Conservation (phyloP, 768 basidiomycete species). For the Rubroboletus satanas region DNA sequence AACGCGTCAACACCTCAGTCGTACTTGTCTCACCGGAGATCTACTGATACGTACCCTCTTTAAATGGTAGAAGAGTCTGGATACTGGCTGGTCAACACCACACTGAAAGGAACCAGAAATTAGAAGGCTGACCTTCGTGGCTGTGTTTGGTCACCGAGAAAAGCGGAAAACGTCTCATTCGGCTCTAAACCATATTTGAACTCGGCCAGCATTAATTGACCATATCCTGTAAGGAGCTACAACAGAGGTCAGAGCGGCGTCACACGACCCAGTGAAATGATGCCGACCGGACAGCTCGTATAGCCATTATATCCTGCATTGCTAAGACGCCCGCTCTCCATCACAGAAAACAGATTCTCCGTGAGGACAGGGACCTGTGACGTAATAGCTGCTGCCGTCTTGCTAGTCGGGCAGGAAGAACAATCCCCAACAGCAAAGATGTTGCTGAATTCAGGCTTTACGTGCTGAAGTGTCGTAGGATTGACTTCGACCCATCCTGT, state of each 20-base stretch:
- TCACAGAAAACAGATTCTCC: constrained; percentile 77
- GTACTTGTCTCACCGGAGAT: neutral
- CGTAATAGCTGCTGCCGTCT: constrained; percentile 93
- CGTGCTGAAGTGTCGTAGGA: constrained; percentile 74
- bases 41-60: constrained; percentile 55
- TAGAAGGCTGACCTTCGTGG: constrained; percentile 53
- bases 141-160: constrained; percentile 71
- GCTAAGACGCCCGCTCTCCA: constrained; percentile 69
- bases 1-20: neutral
- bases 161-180: constrained; percentile 74
- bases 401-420: constrained; percentile 88
- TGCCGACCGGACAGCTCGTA: constrained; percentile 77
- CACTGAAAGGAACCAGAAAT: neutral
- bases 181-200: constrained; percentile 91
- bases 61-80: constrained; percentile 77
- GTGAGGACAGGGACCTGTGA: constrained; percentile 86
- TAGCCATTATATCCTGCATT: constrained; percentile 82
- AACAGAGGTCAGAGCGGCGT: neutral
- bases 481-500: constrained; percentile 91
- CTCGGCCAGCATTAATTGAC: constrained; percentile 82
- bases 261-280: neutral
- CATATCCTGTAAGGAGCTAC: constrained; percentile 78
- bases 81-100: constrained; percentile 4
- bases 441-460: constrained; percentile 74
- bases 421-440: constrained; percentile 93